Percentiles rank a stretch among this genome's conserved stretches.
These are phyloP conservation scores for Neoboletus magnificus DNA, from an alignment of 768 basidiomycete genomes.

Conservation along the genomic window DNA sequence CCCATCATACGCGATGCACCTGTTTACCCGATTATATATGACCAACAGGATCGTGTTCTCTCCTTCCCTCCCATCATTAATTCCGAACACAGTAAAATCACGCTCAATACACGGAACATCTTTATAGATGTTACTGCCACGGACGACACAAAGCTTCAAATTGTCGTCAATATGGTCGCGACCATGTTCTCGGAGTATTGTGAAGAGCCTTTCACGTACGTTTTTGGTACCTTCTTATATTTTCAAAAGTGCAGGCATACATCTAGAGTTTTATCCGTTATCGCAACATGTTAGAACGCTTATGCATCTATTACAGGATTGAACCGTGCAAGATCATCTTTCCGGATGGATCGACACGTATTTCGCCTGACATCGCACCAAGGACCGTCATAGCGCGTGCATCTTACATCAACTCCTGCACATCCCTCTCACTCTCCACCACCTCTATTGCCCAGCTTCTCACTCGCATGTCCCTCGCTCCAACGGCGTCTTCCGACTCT, in stretches of 20 bases:
- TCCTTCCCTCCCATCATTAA: conserved; percentile 99
- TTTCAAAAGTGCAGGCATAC: not conserved
- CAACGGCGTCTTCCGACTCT: conserved; percentile 40
- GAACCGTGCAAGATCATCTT: conserved; percentile 88
- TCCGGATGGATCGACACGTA: conserved; percentile 68
- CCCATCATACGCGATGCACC: conserved; percentile 93
- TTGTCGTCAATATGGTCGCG: conserved; percentile 90
- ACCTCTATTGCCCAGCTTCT: conserved; percentile 69
- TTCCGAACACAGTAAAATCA: conserved; percentile 96
- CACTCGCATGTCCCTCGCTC: conserved; percentile 76
- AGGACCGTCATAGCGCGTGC: conserved; percentile 70
- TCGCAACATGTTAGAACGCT: not conserved
- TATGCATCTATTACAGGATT: conserved; percentile 49
- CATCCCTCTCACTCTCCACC: conserved; percentile 71
- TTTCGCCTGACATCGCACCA: conserved; percentile 80
- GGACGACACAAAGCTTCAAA: conserved; percentile 93
- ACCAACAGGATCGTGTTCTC: conserved; percentile 78
- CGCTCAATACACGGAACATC: conserved; percentile 86
- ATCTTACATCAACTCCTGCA: conserved; percentile 95
- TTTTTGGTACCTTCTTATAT: not conserved
- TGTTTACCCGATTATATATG: conserved; percentile 97
- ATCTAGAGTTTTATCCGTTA: not conserved
- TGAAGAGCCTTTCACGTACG: conserved; percentile 87
- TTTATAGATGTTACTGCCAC: conserved; percentile 98
- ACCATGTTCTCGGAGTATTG: conserved; percentile 99